Evolutionary conservation across 208 protist genomes (phyloP), one percentile per base, ranked within the genome.

Genomic region (Blechomonas ayalai): DNA sequence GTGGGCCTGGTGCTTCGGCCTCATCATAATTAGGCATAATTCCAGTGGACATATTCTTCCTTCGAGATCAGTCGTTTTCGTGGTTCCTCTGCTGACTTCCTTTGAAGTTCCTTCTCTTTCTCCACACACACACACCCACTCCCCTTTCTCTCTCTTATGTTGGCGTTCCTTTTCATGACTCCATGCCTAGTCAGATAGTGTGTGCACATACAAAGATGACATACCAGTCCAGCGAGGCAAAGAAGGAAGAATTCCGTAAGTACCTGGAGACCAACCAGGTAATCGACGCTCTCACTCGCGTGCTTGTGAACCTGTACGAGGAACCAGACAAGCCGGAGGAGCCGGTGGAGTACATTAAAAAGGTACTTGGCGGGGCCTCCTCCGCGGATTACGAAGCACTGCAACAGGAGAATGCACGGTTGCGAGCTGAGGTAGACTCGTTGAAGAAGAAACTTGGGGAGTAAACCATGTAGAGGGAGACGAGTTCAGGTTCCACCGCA

Each of bases 231-330:
- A 91, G 82, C 46, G 89, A 96, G 43, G 75, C 83, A 3, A 96
- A 96, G 67, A 96, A 96, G 80, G 90, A 96, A 54, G 87, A 96
- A 65, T 96, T 96, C 64, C 87, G 90, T 42, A 95, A 92, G 61
- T 96, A 96, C 54, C 75, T 96, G 22, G 90, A 96, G 59, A 71
- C 82, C 2, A 92, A 75, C 12, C 82, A 92, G 24, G 90, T 96
- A 4, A 90, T 96, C 26, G 90, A 96, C 51, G 82, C 85, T 10
- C 68, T 96, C 27, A 96, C 90, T 4, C 85, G 88, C 18, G 89
- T 96, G 0, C 66, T 96, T 4, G 88, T 96, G 6, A 94, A 92
- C 44, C 68, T 96, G 2, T 96, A 96, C 66, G 90, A 96, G 50
- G 87, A 96, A 52, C 75, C 87, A 7, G 87, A 96, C 22, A 93